Percentiles rank a stretch among this genome's conserved stretches.
Evolutionary conservation across 176 grass and related monocot species (phyloP).

Genomic region (Aegilops sharonensis): DNA sequence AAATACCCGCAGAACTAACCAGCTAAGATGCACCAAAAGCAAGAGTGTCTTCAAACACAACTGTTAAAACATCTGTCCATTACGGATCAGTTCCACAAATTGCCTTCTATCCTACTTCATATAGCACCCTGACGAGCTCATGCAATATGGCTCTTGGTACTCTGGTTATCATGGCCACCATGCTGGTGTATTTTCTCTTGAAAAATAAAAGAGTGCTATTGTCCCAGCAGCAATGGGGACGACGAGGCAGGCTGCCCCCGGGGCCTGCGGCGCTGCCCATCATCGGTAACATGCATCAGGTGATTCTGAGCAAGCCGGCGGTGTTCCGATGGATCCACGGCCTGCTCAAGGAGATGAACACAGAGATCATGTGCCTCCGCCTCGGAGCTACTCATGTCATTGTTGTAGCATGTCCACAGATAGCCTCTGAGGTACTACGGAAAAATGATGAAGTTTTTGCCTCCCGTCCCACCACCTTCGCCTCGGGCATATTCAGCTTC

Average conservation of each 20-base stretch:
- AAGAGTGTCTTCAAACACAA: background rate
- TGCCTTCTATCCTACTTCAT: background rate
- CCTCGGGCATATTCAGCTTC: background rate
- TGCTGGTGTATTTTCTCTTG: background rate
- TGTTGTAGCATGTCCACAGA: background rate
- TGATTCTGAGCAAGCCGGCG: background rate
- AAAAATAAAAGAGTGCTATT: no score
- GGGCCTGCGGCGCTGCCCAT: background rate
- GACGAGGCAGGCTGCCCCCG: background rate
- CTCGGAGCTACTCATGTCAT: background rate
- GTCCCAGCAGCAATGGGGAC: background rate
- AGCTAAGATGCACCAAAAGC: background rate
- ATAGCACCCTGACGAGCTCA: background rate
- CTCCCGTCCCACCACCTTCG: background rate
- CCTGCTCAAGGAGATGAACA: background rate
- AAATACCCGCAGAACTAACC: background rate
- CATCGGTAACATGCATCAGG: background rate
- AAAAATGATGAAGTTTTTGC: background rate
- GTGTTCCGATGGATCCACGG: conserved; percentile 12
- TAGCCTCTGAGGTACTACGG: background rate
- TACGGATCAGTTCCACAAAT: background rate
- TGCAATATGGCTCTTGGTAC: background rate
- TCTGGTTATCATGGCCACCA: background rate
- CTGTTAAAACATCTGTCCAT: background rate
- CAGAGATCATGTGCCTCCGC: background rate